Evolutionary conservation across 164 flowering plant genomes (phyloP), one percentile per base, ranked within the genome.

Genomic region (Echeveria elegans): DNA sequence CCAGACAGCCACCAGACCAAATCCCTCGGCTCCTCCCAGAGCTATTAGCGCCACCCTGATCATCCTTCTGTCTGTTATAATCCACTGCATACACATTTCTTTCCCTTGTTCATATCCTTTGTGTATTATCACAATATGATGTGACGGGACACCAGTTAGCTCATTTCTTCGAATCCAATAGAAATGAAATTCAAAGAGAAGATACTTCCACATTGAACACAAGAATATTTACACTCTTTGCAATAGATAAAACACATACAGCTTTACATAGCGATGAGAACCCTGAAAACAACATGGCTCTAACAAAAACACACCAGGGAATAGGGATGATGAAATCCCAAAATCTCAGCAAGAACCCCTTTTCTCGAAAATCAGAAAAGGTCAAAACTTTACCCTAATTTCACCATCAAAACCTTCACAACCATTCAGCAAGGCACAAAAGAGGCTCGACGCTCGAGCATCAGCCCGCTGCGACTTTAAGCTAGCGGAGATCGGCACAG

Each of bases 401-500:
- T 63, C 66, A 32, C 21, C 66, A 15, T n/a, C n/a, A n/a, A n/a
- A n/a, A n/a, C n/a, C n/a, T n/a, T 47, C 66, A 21, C n/a, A 63
- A 63, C 66, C 66, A 63, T 4, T 36, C 68, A 8, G 56, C 68
- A n/a, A 4, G 18, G 29, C 50, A 23, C 74, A 69, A 66, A 12
- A 14, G 16, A n/a, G n/a, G n/a, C n/a, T n/a, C n/a, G n/a, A n/a
- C n/a, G n/a, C n/a, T n/a, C n/a, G n/a, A n/a, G n/a, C n/a, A n/a
- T n/a, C n/a, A n/a, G n/a, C n/a, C 72, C 69, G n/a, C n/a, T n/a
- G n/a, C n/a, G n/a, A n/a, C 73, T 73, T 4, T 75, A 34, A 9
- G 77, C 69, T n/a, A 85, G 67, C 15, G 83, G 79, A 7, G 80
- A 73, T 5, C 97, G 81, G 65, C 97, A 90, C 11, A 90, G 84